Percentiles rank a stretch among this genome's conserved stretches.
Conservation (phyloP, 768 basidiomycete genomes). For the Boletus barrowsii region DNA sequence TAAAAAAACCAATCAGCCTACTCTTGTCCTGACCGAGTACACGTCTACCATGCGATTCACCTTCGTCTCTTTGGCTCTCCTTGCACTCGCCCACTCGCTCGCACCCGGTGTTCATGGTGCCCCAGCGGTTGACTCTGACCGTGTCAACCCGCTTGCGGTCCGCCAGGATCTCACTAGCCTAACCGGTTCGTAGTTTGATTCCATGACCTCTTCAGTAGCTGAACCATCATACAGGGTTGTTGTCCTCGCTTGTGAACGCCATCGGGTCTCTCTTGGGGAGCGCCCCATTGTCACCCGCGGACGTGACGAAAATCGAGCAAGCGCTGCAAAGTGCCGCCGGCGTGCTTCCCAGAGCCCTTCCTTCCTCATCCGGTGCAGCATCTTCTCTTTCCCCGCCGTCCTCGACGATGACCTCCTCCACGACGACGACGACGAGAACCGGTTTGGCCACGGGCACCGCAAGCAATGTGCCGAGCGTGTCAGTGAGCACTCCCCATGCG, state of each 20-base stretch:
- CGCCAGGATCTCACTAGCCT: neutral
- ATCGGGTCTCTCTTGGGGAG: neutral
- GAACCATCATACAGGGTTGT: neutral
- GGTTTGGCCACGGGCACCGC: neutral
- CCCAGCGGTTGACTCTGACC: constrained; percentile 8
- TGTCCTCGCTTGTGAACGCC: rapidly evolving
- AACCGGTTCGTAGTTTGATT: neutral
- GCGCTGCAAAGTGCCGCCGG: neutral
- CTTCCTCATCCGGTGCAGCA: neutral
- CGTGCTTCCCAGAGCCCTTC: constrained; percentile 1
- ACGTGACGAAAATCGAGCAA: neutral
- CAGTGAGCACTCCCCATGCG: neutral
- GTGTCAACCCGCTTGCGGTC: neutral
- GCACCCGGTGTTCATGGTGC: constrained; percentile 15
- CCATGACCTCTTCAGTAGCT: neutral
- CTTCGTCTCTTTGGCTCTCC: constrained; percentile 15
- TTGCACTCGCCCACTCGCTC: constrained; percentile 17
- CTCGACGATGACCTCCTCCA: neutral
- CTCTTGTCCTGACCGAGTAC: constrained; percentile 20
- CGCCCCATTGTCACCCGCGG: neutral
- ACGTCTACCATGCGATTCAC: constrained; percentile 27
- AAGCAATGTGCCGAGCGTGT: neutral
- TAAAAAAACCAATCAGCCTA: constrained; percentile 19
- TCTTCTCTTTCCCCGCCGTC: neutral
- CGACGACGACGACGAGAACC: neutral